Evolutionary conservation across 352 stramenopile genomes (phyloP).

Genomic region (Globisporangium uncinulatum): DNA sequence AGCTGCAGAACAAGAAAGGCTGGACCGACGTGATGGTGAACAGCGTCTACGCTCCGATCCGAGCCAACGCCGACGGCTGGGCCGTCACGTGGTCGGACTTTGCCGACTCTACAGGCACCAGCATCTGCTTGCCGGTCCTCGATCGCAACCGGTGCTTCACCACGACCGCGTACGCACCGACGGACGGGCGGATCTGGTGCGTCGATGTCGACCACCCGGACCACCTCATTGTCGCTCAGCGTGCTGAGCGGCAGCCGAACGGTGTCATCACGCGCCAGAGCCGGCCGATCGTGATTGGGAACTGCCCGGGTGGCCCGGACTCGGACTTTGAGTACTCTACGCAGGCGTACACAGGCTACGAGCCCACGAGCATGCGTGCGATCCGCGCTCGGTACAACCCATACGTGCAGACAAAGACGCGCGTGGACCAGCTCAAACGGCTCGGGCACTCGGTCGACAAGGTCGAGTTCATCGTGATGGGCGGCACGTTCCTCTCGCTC

Average conservation of each 20-base stretch:
- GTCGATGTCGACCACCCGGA: slow-evolving; percentile 11
- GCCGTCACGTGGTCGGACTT: slow-evolving; percentile 9
- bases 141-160: slow-evolving; percentile 9
- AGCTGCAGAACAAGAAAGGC: slow-evolving; percentile 7
- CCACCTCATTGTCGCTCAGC: slow-evolving; percentile 10
- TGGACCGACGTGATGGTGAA: slow-evolving; percentile 8
- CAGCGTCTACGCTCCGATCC: slow-evolving; percentile 4
- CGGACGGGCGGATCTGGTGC: slow-evolving; percentile 11
- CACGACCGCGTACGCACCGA: slow-evolving; percentile 2
- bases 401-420: slow-evolving; percentile 90
- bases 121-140: slow-evolving; percentile 7
- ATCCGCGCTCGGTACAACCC: slow-evolving; percentile 96
- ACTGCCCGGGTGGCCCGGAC: slow-evolving; percentile 92
- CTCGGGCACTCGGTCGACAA: slow-evolving; percentile 95
- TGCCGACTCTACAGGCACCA: slow-evolving; percentile 3
- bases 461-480: slow-evolving; percentile 98
- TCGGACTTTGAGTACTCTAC: slow-evolving; percentile 98
- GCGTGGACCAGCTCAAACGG: slow-evolving; percentile 85
- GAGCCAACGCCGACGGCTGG: slow-evolving; percentile 4
- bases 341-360: slow-evolving; percentile 95
- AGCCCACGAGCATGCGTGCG: slow-evolving; percentile 95
- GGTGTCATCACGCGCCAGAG: slow-evolving; percentile 8
- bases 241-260: slow-evolving; percentile 6
- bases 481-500: slow-evolving; percentile 95
- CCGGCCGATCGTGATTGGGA: slow-evolving; percentile 9